Base-by-base conservation (phyloP, 2,329 filamentous ascomycete genomes). In the Aureobasidium namibiae region DNA sequence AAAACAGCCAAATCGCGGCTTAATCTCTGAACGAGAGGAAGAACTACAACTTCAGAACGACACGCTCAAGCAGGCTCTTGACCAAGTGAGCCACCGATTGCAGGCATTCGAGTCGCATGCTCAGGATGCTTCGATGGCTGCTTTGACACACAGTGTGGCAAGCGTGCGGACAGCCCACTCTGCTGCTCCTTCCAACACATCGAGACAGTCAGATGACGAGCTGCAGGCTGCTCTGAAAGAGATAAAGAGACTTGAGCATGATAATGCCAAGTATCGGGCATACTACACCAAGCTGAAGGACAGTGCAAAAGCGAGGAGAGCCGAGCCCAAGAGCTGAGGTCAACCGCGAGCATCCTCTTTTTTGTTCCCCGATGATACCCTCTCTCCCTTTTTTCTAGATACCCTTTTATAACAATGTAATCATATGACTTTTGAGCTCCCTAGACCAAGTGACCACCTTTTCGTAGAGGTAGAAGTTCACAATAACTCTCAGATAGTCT, bases 71-170 rank as follows among this genome's bases (percentile, higher is more conserved):
- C 83, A 88, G 60, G 85, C 91, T 66, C 83, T 95, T 9, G 92
- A 97, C 72, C 90, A 90, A 52, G 82, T 96, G 36, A 89, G 88
- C 63, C 89, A 88, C 66, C 84, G 92, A 0, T 81, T 99, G n/a
- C 89, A 94, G 67, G 88, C 91, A 63, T 99, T 96, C 75, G 92
- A 99, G 73, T 86, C 90, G 39, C 92, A 90, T 66, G 90, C 91
- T 0, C 94, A 97, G 73, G 90, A 87, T 63, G 92, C 88, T 6
- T 70, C 68, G 0, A 72, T 72, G 38, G 89, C 88, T 56, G 90
- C 90, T 3, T 81, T 97, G 34, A 89, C 92, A 14, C 90, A 96
- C 70, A 95, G 90, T 65, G 85, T 85, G 66, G 75, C 78, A 16
- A 59, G 57, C 24, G 48, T 59, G 11, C 34, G 57, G n/a, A 56